Conservation (phyloP, 139 green algal genomes). For the Volvox africanus region DNA sequence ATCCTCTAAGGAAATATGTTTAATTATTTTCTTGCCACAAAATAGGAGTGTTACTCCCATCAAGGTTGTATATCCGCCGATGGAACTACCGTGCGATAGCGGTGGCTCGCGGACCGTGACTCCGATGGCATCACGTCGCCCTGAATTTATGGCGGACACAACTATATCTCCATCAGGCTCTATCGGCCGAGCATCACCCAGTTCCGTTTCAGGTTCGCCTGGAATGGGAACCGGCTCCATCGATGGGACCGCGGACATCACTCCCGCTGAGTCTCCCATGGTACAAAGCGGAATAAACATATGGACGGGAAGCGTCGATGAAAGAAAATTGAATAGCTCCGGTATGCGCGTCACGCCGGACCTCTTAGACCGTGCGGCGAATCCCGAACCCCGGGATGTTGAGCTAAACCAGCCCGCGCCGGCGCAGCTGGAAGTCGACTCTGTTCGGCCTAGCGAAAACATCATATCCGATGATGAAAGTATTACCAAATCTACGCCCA, state of each 20-base stretch:
- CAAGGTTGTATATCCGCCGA: neutral
- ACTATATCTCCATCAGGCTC: neutral
- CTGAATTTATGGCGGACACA: neutral
- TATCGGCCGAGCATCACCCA: neutral
- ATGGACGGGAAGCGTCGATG: neutral
- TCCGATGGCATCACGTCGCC: neutral
- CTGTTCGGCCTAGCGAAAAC: slow-evolving; percentile 11
- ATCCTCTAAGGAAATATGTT: neutral
- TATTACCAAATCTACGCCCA: neutral
- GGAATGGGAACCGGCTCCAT: slow-evolving; percentile 33
- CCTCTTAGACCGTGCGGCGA: neutral
- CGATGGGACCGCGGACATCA: neutral
- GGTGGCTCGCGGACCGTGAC: neutral
- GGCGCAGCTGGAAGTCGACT: neutral
- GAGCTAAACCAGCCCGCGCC: neutral
- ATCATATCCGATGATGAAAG: neutral
- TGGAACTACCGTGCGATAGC: neutral
- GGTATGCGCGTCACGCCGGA: neutral
- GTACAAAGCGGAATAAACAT: neutral
- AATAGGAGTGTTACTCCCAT: neutral
- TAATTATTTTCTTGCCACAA: neutral
- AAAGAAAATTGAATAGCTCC: neutral
- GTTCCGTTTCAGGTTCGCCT: neutral
- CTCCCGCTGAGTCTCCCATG: neutral
- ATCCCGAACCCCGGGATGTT: neutral